Evolutionary conservation across 805 yeast species (phyloP).

Genomic region (Metschnikowia cubensis): DNA sequence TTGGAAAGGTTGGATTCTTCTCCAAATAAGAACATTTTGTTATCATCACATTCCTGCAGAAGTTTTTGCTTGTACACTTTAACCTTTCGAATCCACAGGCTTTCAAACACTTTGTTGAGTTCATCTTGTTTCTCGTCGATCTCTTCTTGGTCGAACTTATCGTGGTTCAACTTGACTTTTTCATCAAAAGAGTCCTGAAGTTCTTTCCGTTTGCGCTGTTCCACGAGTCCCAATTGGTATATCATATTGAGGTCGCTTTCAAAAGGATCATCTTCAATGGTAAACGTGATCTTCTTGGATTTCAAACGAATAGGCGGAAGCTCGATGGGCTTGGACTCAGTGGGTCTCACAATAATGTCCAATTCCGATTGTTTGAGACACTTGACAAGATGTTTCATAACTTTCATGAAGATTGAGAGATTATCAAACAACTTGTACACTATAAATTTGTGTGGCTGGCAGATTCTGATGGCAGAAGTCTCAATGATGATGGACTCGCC

Average conservation of each 20-base stretch:
- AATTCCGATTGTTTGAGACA: constrained; percentile 21
- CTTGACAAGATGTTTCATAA: constrained; percentile 30
- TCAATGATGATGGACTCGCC: constrained; percentile 14
- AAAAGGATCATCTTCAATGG: constrained; percentile 45
- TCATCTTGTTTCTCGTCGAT: constrained; percentile 4
- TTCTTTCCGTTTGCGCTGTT: constrained; percentile 38
- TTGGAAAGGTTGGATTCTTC: constrained; percentile 22
- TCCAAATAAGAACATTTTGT: constrained; percentile 34
- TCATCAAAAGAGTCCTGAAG: constrained; percentile 21
- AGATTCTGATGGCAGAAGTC: constrained; percentile 23
- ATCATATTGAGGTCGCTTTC: constrained; percentile 40
- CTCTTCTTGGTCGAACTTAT: background rate
- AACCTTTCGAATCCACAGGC: constrained; percentile 64
- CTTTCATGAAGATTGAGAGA: constrained; percentile 31
- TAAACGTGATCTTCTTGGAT: constrained; percentile 26
- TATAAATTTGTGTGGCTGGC: constrained; percentile 38
- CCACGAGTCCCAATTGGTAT: constrained; percentile 38
- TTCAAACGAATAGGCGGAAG: constrained; percentile 29
- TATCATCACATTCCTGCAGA: constrained; percentile 8
- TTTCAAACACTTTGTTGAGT: constrained; percentile 10
- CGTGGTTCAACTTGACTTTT: background rate
- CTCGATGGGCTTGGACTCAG: constrained; percentile 24
- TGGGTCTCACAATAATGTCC: constrained; percentile 25
- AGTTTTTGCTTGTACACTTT: constrained; percentile 36
- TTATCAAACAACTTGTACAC: constrained; percentile 38